Evolutionary conservation across 352 stramenopile genomes (phyloP).

Genomic region (Globisporangium alternatum): DNA sequence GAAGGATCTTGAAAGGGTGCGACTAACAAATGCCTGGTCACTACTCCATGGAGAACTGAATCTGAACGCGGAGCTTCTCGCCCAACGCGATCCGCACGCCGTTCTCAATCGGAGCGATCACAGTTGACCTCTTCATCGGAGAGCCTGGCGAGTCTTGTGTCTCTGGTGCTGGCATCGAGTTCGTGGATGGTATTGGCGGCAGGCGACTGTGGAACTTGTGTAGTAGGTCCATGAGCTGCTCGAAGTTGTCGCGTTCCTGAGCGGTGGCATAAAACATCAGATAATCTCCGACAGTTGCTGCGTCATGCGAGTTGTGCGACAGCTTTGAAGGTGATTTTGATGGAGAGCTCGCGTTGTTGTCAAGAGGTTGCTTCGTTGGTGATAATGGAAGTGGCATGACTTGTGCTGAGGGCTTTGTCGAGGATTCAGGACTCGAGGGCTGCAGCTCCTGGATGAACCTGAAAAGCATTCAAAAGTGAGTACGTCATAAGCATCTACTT

Average conservation of each 20-base stretch:
- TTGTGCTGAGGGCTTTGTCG: neutral
- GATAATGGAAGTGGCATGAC: neutral
- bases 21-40: neutral
- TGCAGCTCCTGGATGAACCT: conserved; percentile 6
- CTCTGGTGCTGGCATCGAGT: too few species aligned
- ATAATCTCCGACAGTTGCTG: conserved; percentile 40
- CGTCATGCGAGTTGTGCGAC: neutral
- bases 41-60: conserved; percentile 34
- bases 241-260: conserved; percentile 49
- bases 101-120: conserved; percentile 27
- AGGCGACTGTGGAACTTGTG: conserved; percentile 36
- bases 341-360: neutral
- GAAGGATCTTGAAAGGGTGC: neutral
- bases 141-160: neutral
- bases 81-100: conserved; percentile 38
- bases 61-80: conserved; percentile 34
- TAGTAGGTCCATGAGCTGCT: conserved; percentile 52
- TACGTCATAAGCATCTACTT: too few species aligned
- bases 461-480: too few species aligned
- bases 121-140: neutral
- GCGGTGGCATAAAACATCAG: conserved; percentile 41
- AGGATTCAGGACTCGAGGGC: neutral
- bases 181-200: neutral
- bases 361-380: neutral
- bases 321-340: neutral